phyloP scores from a whole-genome alignment of 2,329 filamentous ascomycete genomes.

The Chrysoporthe austroafricana region DNA sequence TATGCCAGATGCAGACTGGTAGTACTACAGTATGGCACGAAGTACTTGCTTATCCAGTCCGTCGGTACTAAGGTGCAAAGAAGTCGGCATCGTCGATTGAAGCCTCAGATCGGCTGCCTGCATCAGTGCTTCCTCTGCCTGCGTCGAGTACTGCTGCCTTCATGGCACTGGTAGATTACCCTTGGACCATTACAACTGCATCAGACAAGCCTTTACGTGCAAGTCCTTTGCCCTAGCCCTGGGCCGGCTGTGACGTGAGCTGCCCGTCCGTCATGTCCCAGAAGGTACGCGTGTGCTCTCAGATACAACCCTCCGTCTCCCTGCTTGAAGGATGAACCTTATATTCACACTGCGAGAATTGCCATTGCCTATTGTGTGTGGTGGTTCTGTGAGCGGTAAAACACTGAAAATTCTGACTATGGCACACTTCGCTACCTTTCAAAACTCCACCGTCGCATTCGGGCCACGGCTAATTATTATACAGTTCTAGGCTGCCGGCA shows the following conservation, averaged over 20 bases:
- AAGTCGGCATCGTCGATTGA: background rate
- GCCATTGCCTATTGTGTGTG: conserved; percentile 30
- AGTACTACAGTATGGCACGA: too few relatives aligned
- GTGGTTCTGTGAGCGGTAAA: conserved; percentile 25
- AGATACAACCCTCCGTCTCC: background rate
- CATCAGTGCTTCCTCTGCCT: background rate
- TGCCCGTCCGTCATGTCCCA: background rate
- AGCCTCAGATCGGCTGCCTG: background rate
- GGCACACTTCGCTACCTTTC: conserved; percentile 12
- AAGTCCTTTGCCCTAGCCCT: background rate
- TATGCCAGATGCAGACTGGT: too few relatives aligned
- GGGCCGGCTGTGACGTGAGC: background rate
- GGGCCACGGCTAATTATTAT: background rate
- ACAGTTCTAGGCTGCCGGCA: background rate
- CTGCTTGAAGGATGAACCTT: conserved; percentile 25
- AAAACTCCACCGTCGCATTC: background rate
- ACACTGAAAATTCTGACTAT: conserved; percentile 31
- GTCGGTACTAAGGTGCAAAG: too few relatives aligned
- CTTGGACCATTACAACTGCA: too few relatives aligned
- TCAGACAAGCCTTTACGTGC: too few relatives aligned
- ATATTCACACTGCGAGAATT: conserved; percentile 27
- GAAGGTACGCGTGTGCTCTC: background rate
- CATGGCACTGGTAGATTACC: too few relatives aligned
- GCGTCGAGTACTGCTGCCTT: background rate
- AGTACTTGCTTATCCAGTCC: too few relatives aligned